Evolutionary conservation across 441 rosid species (phyloP).

Genomic region (Brassica hybrid): DNA sequence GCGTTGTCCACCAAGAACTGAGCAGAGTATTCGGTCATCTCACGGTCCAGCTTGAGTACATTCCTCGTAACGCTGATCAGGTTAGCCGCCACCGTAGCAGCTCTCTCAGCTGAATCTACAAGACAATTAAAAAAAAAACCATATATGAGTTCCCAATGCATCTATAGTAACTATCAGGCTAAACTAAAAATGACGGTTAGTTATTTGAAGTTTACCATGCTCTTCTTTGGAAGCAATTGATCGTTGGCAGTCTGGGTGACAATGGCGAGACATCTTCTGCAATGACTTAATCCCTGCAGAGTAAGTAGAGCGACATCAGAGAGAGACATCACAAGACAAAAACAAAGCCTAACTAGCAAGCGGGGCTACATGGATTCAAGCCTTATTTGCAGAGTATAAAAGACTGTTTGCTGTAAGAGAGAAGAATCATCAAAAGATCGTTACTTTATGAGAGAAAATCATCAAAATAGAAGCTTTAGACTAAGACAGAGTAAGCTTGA

Average conservation of each 20-base stretch:
- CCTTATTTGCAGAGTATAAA: too few relatives aligned
- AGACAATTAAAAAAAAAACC: not conserved
- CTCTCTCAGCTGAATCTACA: conserved; percentile 31
- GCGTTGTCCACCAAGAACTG: conserved; percentile 27
- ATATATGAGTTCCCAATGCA: not conserved
- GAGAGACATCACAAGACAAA: not conserved
- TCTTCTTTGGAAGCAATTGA: conserved; percentile 7
- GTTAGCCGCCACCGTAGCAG: conserved; percentile 16
- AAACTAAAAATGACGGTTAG: not conserved
- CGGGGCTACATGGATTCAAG: too few relatives aligned
- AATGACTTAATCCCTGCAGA: not conserved
- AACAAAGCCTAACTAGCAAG: too few relatives aligned
- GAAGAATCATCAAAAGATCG: too few relatives aligned
- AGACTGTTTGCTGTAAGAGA: too few relatives aligned
- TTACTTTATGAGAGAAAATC: not conserved
- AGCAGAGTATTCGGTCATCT: conserved; percentile 31
- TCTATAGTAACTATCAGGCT: not conserved
- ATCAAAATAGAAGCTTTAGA: not conserved
- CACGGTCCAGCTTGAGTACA: conserved; percentile 2
- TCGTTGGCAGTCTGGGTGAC: not conserved
- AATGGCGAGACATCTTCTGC: not conserved
- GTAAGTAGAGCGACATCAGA: not conserved
- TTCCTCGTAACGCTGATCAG: conserved; percentile 31
- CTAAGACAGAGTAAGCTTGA: not conserved
- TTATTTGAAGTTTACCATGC: not conserved